Evolutionary conservation across 345 rosid genomes (phyloP).

Genomic region (Combretum micranthum): DNA sequence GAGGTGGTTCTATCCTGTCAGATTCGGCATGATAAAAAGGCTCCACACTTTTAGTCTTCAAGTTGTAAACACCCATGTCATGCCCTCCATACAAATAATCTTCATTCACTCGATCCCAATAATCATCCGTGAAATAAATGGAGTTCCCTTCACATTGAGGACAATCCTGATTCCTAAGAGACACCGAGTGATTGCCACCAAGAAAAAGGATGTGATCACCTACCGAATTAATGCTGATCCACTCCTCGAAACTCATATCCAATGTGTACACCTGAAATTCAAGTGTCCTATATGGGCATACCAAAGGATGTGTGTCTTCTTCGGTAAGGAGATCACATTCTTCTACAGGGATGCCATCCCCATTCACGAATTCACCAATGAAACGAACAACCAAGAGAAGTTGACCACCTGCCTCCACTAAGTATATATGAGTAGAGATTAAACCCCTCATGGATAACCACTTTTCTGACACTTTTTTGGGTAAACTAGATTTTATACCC

Average conservation of each 20-base stretch:
- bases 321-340: slow-evolving; percentile 11
- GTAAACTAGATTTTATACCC: background rate
- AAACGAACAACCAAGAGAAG: slow-evolving; percentile 13
- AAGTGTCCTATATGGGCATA: slow-evolving; percentile 12
- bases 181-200: slow-evolving; percentile 8
- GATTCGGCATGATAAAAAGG: background rate
- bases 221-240: slow-evolving; percentile 3
- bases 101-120: background rate
- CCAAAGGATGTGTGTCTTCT: slow-evolving; percentile 11
- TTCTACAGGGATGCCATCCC: background rate
- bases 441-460: background rate
- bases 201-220: slow-evolving; percentile 5
- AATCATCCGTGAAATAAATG: slow-evolving; percentile 7
- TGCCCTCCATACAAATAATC: slow-evolving; percentile 9
- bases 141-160: slow-evolving; percentile 2
- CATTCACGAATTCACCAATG: slow-evolving; percentile 11
- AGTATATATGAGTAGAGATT: background rate
- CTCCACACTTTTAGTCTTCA: slow-evolving; percentile 2
- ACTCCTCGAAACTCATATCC: slow-evolving; percentile 3
- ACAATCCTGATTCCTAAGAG: background rate
- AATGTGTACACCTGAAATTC: slow-evolving; percentile 10
- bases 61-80: slow-evolving; percentile 11
- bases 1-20: slow-evolving; percentile 6
- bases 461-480: background rate
- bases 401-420: slow-evolving; percentile 13